Evolutionary conservation across 805 yeast genomes (phyloP), one percentile per base, ranked within the genome.

Genomic region (Martiniozyma abietophila): DNA sequence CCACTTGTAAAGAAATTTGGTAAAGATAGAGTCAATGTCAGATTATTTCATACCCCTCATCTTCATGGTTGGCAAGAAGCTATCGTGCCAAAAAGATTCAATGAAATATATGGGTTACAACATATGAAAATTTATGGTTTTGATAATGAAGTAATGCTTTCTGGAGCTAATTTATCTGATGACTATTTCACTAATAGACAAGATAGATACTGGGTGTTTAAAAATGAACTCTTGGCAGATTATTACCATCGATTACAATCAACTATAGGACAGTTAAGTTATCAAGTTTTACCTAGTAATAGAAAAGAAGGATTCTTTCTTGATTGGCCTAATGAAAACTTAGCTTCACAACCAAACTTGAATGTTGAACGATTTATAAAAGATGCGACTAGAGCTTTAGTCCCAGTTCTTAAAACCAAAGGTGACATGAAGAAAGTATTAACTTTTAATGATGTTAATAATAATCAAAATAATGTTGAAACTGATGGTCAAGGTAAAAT

Each of bases 71-170:
- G 83, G 39, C 69, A 72, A 37, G 76, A 77, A 49, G 45, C 59
- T 7, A 29, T 81, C 28, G 66, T 85, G 3, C 98, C 98, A 1
- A 78, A 71, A 39, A 68, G 98, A 42, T 65, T 89, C 43, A 86
- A 88, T 56, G 98, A 92, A 59, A 88, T 94, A 4, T 72, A 69
- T 60, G 98, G 98, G 0, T 67, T 92, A 33, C 98, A 92, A 56
- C 98, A 92, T 53, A 92, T 92, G 97, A 92, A 92, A 54, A 69
- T 92, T 19, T 92, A 92, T 54, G 98, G 98, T 2, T 76, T 88
- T 49, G 98, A 92, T 54, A 75, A 85, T 48, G 95, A 88, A 51
- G 74, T 92, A 27, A 70, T 92, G 14, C 65, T 92, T 21, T 72
- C 82, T 12, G 98, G 97, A 6, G 98, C 98, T 3, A 92, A 92